A percentile compares a stretch with the other conserved stretches of the same genome.
phyloP scores from a whole-genome alignment of 2,329 filamentous ascomycete genomes.

The Cladophialophora chaetospira region DNA sequence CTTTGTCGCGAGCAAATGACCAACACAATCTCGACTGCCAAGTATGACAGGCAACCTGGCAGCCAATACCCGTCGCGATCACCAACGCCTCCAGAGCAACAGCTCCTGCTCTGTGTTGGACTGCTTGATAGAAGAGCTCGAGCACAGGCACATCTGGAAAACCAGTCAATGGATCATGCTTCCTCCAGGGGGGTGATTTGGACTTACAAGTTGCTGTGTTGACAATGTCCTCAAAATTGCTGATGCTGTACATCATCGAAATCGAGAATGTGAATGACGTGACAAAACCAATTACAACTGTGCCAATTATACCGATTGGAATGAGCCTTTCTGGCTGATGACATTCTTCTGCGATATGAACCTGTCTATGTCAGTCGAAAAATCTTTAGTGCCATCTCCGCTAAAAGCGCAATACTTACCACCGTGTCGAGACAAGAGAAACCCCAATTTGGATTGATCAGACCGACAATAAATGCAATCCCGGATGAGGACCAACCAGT shows the following conservation, averaged over 20 bases:
- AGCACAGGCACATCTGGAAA: conserved; percentile 50
- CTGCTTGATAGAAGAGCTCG: conserved; percentile 54
- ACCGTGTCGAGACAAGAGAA: not conserved
- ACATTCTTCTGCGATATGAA: conserved; percentile 53
- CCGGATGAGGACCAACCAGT: conserved; percentile 51
- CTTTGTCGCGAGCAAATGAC: conserved; percentile 26
- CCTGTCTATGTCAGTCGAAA: not conserved
- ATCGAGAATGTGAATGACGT: conserved; percentile 44
- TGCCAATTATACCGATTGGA: conserved; percentile 53
- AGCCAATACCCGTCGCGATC: conserved; percentile 51
- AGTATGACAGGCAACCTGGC: conserved; percentile 51
- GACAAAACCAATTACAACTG: conserved; percentile 52
- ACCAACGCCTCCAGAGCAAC: conserved; percentile 48
- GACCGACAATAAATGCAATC: conserved; percentile 54
- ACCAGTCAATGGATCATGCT: too few species aligned
- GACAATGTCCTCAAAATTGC: conserved; percentile 45
- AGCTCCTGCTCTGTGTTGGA: conserved; percentile 42
- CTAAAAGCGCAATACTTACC: not conserved
- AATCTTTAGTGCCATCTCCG: not conserved
- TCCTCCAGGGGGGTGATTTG: too few species aligned
- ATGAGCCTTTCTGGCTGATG: conserved; percentile 49
- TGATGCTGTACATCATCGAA: conserved; percentile 53
- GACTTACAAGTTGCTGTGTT: conserved; percentile 39
- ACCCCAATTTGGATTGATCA: not conserved
- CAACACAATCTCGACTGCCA: conserved; percentile 54